Conservation (phyloP, 768 basidiomycete genomes). For the Boletus vermiculosoides region DNA sequence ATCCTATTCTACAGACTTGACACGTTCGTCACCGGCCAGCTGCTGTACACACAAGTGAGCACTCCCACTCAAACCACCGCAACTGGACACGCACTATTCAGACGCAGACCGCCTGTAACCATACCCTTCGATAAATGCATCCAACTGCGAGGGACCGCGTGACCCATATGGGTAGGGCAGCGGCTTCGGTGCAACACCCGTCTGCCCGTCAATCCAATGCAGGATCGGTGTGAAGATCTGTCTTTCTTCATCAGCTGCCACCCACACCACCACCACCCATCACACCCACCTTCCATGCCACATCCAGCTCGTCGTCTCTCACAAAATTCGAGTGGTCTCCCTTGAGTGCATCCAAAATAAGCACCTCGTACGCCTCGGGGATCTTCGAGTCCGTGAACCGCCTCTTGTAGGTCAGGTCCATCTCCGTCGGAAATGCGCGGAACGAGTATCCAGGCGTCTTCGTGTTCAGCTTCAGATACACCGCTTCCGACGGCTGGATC, state of each 20-base stretch:
- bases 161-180: slow-evolving; percentile 88
- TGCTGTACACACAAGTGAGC: slow-evolving; percentile 12
- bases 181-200: slow-evolving; percentile 66
- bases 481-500: slow-evolving; percentile 93
- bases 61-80: not conserved
- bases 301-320: slow-evolving; percentile 93
- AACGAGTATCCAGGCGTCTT: slow-evolving; percentile 92
- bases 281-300: slow-evolving; percentile 87
- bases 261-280: not conserved
- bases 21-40: slow-evolving; percentile 27
- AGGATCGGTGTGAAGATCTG: slow-evolving; percentile 93
- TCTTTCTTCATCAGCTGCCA: slow-evolving; percentile 4
- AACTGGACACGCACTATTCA: slow-evolving; percentile 63
- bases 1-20: slow-evolving; percentile 24
- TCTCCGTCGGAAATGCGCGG: slow-evolving; percentile 90
- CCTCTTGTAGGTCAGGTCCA: slow-evolving; percentile 98
- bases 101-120: slow-evolving; percentile 70
- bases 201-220: slow-evolving; percentile 90
- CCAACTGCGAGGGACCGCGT: slow-evolving; percentile 86
- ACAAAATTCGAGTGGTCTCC: slow-evolving; percentile 99
- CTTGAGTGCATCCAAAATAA: slow-evolving; percentile 92
- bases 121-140: slow-evolving; percentile 68
- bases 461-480: slow-evolving; percentile 95
- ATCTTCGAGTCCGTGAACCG: slow-evolving; percentile 90
- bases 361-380: slow-evolving; percentile 94